Percentiles rank a stretch among this genome's conserved stretches.
Evolutionary conservation across 2,329 filamentous ascomycete species (phyloP).

Genomic region (Chaetomium globosum): DNA sequence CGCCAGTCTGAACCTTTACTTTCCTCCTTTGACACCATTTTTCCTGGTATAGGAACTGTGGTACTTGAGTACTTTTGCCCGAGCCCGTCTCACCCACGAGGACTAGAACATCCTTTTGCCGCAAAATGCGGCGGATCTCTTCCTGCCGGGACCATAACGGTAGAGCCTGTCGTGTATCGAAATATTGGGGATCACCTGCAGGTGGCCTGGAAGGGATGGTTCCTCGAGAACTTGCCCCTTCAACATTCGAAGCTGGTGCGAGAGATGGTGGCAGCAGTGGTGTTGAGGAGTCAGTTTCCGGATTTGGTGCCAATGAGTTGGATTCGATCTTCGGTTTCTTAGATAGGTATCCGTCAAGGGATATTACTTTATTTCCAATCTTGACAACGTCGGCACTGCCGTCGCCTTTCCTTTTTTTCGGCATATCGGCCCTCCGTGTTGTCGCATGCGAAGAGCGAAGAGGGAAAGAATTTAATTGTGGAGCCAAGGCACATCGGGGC

Average conservation of each 20-base stretch:
- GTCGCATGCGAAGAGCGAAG: neutral
- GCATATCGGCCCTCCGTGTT: constrained; percentile 27
- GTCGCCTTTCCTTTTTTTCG: constrained; percentile 44
- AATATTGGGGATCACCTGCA: constrained; percentile 40
- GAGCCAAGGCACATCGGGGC: no score
- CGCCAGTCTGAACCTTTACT: constrained; percentile 49
- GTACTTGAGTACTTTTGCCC: constrained; percentile 95
- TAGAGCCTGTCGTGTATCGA: constrained; percentile 64
- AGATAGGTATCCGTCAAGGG: constrained; percentile 54
- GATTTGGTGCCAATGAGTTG: neutral
- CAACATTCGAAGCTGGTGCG: neutral
- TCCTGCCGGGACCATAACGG: constrained; percentile 78
- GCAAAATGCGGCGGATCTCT: constrained; percentile 67
- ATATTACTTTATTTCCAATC: constrained; percentile 54
- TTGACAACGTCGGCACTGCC: constrained; percentile 48
- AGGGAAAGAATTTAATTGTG: no score
- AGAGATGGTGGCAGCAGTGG: neutral
- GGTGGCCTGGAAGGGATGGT: constrained; percentile 4
- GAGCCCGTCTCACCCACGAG: constrained; percentile 93
- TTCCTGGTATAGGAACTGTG: constrained; percentile 81
- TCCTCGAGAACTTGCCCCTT: neutral
- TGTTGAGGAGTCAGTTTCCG: constrained; percentile 5
- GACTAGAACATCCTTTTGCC: constrained; percentile 72
- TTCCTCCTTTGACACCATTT: constrained; percentile 72
- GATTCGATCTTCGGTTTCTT: constrained; percentile 38